Evolutionary conservation across 306 rosid genomes (phyloP).

Genomic region (Bauhinia variegata): DNA sequence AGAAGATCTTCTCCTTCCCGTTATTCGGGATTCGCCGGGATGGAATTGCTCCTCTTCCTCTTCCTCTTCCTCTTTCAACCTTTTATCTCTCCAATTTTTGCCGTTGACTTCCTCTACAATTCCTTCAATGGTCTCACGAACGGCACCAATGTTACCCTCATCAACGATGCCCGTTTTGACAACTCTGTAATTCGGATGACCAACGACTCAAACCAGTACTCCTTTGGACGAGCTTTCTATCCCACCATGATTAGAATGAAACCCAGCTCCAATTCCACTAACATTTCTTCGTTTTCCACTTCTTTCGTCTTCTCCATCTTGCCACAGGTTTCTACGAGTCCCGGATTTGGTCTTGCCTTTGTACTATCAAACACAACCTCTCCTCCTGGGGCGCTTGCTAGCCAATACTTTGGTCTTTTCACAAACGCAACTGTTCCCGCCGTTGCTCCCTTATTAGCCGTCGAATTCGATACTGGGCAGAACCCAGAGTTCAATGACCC

Average conservation of each 20-base stretch:
- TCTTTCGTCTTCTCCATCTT: constrained; percentile 80
- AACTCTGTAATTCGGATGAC: constrained; percentile 64
- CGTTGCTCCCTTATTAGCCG: constrained; percentile 68
- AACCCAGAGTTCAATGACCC: constrained; percentile 84
- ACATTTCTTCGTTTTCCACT: constrained; percentile 70
- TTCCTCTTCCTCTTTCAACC: constrained; percentile 23
- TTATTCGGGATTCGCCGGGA: constrained; percentile 24
- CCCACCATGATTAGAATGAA: constrained; percentile 40
- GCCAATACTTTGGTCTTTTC: constrained; percentile 91
- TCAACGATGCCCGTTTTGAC: constrained; percentile 68
- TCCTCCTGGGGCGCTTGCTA: constrained; percentile 69
- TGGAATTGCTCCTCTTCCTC: constrained; percentile 12
- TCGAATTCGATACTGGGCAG: constrained; percentile 81
- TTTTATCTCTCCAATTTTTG: constrained; percentile 24
- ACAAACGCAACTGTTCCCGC: constrained; percentile 48
- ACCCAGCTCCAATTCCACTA: constrained; percentile 37
- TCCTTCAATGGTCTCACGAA: constrained; percentile 52
- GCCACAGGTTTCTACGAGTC: constrained; percentile 61
- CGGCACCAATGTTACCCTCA: constrained; percentile 55
- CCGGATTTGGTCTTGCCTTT: constrained; percentile 87
- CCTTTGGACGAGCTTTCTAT: constrained; percentile 70
- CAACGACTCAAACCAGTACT: constrained; percentile 65
- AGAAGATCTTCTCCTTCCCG: constrained; percentile 4
- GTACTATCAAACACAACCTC: constrained; percentile 65
- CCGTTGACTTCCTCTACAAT: constrained; percentile 64